Evolutionary conservation across 179 eudicot species (phyloP).

Genomic region (Patellifolia procumbens): DNA sequence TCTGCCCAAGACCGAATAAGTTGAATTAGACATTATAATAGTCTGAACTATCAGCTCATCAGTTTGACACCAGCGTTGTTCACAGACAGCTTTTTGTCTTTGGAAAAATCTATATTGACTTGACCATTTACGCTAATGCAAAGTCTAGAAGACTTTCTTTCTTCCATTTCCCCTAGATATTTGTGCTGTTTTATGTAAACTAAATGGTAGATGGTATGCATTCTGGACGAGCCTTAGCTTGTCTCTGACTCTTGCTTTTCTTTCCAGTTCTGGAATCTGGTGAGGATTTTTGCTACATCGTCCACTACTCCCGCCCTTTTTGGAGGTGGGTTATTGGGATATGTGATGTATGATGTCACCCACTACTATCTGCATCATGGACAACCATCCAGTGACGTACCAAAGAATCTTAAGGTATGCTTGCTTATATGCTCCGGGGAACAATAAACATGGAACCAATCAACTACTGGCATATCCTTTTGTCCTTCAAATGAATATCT

Average conservation of each 20-base stretch:
- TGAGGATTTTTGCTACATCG: constrained; percentile 57
- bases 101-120: too few species aligned
- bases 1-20: too few species aligned
- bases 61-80: too few species aligned
- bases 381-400: constrained; percentile 46
- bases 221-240: neutral
- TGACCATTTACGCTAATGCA: too few species aligned
- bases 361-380: too few species aligned
- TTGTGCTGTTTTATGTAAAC: constrained; percentile 3
- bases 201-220: neutral
- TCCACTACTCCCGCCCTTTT: constrained; percentile 74
- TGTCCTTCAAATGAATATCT: too few species aligned
- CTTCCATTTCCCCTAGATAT: neutral
- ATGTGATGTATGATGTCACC: constrained; percentile 88
- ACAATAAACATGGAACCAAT: too few species aligned
- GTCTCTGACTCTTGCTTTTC: constrained; percentile 13
- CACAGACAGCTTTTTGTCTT: neutral
- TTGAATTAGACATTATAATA: too few species aligned
- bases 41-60: too few species aligned
- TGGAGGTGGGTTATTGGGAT: constrained; percentile 84
- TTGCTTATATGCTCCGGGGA: constrained; percentile 15
- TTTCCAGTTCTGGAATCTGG: constrained; percentile 71
- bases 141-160: neutral
- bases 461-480: too few species aligned
- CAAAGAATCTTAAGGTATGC: constrained; percentile 72